Evolutionary conservation across 306 rosid genomes (phyloP).

Genomic region (Rosa multiflora): DNA sequence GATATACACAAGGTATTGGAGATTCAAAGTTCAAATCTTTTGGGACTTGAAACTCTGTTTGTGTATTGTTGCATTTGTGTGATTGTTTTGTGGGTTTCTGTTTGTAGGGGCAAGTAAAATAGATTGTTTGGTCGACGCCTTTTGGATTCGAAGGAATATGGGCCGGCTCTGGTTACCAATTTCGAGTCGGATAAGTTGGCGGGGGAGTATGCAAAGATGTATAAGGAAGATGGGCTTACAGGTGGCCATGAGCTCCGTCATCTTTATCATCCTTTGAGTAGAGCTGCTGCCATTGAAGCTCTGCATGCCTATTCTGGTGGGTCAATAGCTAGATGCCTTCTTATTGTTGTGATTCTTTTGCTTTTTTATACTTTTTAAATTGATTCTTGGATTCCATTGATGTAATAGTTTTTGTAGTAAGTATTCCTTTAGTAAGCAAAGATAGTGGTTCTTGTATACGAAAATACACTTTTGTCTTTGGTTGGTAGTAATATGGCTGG

Average conservation of each 20-base stretch:
- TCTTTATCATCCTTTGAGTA: too few species aligned
- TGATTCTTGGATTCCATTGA: background rate
- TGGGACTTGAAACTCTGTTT: background rate
- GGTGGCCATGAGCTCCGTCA: too few species aligned
- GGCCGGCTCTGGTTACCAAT: conserved; percentile 68
- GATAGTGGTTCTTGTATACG: background rate
- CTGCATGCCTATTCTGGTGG: conserved; percentile 79
- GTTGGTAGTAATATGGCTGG: too few species aligned
- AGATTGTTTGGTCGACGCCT: conserved; percentile 94
- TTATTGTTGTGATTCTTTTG: background rate
- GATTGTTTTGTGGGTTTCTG: conserved; percentile 1
- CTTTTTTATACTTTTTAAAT: background rate
- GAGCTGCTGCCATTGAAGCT: conserved; percentile 73
- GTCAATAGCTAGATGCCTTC: conserved; percentile 1
- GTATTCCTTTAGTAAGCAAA: too few species aligned
- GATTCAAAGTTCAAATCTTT: background rate
- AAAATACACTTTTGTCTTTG: too few species aligned
- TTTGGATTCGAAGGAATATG: conserved; percentile 63
- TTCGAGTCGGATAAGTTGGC: conserved; percentile 87
- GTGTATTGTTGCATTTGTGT: background rate
- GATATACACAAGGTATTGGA: conserved; percentile 79
- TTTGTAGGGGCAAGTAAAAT: conserved; percentile 79
- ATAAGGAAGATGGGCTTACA: conserved; percentile 64
- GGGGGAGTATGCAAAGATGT: conserved; percentile 72
- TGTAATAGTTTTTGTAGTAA: too few species aligned